Base-by-base conservation (phyloP, 169 alveolate species). In the Theileria orientalis region DNA sequence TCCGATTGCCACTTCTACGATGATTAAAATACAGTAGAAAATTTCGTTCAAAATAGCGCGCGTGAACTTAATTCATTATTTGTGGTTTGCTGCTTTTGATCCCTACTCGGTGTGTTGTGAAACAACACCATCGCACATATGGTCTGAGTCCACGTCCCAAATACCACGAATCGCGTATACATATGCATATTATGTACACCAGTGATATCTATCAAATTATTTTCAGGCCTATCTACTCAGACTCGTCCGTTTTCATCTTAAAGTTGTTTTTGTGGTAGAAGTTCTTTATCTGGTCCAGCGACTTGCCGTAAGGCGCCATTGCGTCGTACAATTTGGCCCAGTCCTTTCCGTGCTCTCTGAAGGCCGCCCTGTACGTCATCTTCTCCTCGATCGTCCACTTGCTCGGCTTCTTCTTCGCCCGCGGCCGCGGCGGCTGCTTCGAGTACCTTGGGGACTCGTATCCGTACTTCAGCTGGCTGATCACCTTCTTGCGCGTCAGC, bases 351-450 rank as follows among this genome's bases (percentile, higher is more conserved):
- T 82, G 74, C 33, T 40, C 42, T 35, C 51, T 54, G 51, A 63
- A 74, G 1, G 74, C 47, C 21, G 47, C 63, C 23, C 52, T 67
- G 60, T 82, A 82, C 37, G 64, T 73, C 60, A 67, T 57, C 59
- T 82, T 82, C 67, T 82, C 89, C 32, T 69, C 61, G 35, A 57
- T 70, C 14, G 89, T 82, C 89, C 89, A 82, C 49, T 73, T 73
- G 13, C 77, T 74, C 23, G 83, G 83, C 2, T 57, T 82, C 25
- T 71, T 82, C 62, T 82, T 66, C 33, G 51, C 37, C n/a, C 23
- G 40, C 13, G 32, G 13, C 27, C 61, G 49, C 19, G 60, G 67
- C 16, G 74, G 61, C n/a, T 42, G 60, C 19, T 71, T 74, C 3
- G 32, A 59, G 27, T 11, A 8, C 5, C 59, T 71, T 41, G 67